Evolutionary conservation across 2,329 filamentous ascomycete species (phyloP).

Genomic region (Trichophyton benhamiae): DNA sequence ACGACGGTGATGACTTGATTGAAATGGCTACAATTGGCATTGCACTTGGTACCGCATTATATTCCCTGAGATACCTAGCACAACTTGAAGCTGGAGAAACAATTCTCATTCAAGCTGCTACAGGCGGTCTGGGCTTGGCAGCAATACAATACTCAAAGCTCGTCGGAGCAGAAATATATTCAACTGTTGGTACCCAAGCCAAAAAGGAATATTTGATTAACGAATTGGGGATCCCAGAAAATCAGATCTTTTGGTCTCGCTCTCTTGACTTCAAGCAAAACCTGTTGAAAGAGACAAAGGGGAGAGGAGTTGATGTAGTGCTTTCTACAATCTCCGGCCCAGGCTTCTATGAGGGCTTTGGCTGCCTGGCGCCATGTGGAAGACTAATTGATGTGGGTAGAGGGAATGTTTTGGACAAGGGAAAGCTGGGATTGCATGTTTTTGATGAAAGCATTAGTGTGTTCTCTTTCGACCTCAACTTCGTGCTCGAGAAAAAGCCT

Average conservation of each 20-base stretch:
- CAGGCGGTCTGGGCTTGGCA: constrained; percentile 13
- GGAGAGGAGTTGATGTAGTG: constrained; percentile 1
- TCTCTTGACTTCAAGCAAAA: not conserved
- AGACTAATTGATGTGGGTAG: not conserved
- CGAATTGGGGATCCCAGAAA: not conserved
- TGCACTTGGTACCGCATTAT: constrained; percentile 4
- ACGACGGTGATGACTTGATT: constrained; percentile 8
- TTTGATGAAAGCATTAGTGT: not conserved
- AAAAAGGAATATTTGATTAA: not conserved
- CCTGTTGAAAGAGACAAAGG: not conserved
- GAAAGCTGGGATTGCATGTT: not conserved
- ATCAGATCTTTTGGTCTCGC: not conserved
- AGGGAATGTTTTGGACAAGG: not conserved
- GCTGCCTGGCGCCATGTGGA: not conserved
- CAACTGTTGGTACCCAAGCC: constrained; percentile 9
- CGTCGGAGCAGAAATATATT: constrained; percentile 13
- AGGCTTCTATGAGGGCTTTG: not conserved
- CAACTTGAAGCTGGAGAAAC: constrained; percentile 10
- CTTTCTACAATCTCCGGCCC: not conserved
- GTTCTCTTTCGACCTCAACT: not conserved
- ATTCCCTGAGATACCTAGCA: constrained; percentile 12
- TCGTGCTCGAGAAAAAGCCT: not conserved
- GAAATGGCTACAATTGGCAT: constrained; percentile 9
- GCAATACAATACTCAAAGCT: constrained; percentile 8
- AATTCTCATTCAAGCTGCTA: constrained; percentile 15